These are phyloP conservation scores for Marchantia paleacea DNA, from an alignment of 225 moss, liverwort and hornwort genomes.

Conservation along the genomic window DNA sequence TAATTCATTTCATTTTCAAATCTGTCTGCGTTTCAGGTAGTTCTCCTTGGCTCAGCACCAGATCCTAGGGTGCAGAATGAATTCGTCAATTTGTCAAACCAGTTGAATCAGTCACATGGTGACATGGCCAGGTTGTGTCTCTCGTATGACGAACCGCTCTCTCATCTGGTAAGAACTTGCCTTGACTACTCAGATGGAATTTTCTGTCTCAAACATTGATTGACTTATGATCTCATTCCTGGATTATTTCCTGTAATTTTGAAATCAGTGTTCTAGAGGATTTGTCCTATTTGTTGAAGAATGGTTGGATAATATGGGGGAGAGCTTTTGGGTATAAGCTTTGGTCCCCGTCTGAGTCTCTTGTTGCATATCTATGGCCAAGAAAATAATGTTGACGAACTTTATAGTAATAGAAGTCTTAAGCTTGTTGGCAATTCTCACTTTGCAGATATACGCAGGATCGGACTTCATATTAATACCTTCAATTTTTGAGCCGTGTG, in stretches of 20 bases:
- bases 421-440: not conserved
- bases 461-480: slow-evolving; percentile 45
- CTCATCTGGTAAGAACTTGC: slow-evolving; percentile 34
- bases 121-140: slow-evolving; percentile 45
- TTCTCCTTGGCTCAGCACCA: slow-evolving; percentile 45
- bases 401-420: not conserved
- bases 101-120: slow-evolving; percentile 33
- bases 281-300: not conserved
- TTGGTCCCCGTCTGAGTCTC: not conserved
- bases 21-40: slow-evolving; percentile 28
- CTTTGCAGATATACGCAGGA: slow-evolving; percentile 43
- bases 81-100: slow-evolving; percentile 36
- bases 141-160: slow-evolving; percentile 45
- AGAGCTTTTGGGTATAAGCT: not conserved
- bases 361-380: not conserved
- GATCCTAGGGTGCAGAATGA: slow-evolving; percentile 47
- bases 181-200: not conserved
- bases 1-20: too few species aligned
- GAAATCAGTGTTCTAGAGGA: not conserved
- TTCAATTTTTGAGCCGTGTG: slow-evolving; percentile 50
- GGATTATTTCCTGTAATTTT: not conserved
- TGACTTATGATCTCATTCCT: not conserved
- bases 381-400: not conserved
- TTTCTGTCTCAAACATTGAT: not conserved
- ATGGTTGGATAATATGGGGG: not conserved